Base-by-base conservation (phyloP, 441 rosid genomes). In the Populus hybrid region DNA sequence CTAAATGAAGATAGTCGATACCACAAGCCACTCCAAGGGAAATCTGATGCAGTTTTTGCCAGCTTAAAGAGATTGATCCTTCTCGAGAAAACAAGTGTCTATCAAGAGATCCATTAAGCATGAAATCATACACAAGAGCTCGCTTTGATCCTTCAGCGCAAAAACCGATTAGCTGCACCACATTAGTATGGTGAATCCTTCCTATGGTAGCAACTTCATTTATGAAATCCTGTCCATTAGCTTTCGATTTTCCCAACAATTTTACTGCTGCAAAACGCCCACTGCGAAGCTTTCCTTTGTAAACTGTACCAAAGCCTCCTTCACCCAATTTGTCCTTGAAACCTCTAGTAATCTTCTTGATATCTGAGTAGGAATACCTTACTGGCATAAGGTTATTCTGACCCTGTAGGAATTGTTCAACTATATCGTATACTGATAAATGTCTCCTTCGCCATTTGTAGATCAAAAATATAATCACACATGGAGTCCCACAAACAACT, bases 11-110 rank as follows among this genome's bases (percentile, higher is more conserved):
- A 70, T 81, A 77, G 42, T 73, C 78, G 0, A 73, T 75, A 3
- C 78, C 81, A 64, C 35, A 40, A 32, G 81, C 76, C 20, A 81
- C 69, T 12, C 81, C 83, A 30, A 34, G 14, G 6, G 78, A 77
- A 26, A 81, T 77, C 35, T 74, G 61, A 34, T 69, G 46, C 69
- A 74, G n/a, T 10, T 74, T 21, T 10, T 35, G 73, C 78, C 78
- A 77, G 3, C 69, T 21, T 54, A 81, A 70, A 10, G 10, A 71
- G 3, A 46, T 30, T 6, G 38, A 59, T 66, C n/a, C 54, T 54
- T 59, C 23, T 10, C 5, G 36, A 24, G 81, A 68, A 16, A 38
- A 57, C 7, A 81, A 23, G 42, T 68, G 28, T 1, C 30, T 77
- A 3, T 77, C 74, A 12, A 81, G 78, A 32, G 81, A 77, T 18